Evolutionary conservation across 176 grass and related monocot genomes (phyloP).

Genomic region (Zizania latifolia): DNA sequence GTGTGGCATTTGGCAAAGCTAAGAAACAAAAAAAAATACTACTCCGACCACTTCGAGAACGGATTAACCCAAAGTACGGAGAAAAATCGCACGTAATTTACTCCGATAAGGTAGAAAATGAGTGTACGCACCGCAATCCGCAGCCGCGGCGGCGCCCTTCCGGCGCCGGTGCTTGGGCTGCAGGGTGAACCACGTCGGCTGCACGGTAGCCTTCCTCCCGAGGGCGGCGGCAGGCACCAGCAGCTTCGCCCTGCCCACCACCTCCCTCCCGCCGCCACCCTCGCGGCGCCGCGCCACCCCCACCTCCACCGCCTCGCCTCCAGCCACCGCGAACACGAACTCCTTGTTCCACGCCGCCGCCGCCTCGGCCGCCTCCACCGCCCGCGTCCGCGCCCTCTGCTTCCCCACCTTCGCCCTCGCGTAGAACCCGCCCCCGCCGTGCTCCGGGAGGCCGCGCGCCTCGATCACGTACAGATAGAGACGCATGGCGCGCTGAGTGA

Average conservation of each 20-base stretch:
- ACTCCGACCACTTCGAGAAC: conserved; percentile 12
- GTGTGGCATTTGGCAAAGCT: conserved; percentile 24
- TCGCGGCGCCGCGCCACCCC: conserved; percentile 39
- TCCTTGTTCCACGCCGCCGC: conserved; percentile 69
- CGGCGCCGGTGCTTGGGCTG: conserved; percentile 33
- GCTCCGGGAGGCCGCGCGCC: conserved; percentile 39
- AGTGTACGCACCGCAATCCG: conserved; percentile 53
- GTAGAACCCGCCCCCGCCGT: conserved; percentile 25
- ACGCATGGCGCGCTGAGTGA: conserved; percentile 32
- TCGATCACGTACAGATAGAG: conserved; percentile 62
- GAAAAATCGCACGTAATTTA: not conserved
- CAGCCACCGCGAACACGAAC: conserved; percentile 48
- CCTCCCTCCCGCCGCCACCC: conserved; percentile 28
- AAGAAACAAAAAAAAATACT: not conserved
- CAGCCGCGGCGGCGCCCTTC: not conserved
- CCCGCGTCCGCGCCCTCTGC: conserved; percentile 47
- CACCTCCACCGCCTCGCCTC: conserved; percentile 29
- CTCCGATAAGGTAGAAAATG: not conserved
- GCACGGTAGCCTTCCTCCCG: conserved; percentile 33
- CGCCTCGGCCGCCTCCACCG: conserved; percentile 23
- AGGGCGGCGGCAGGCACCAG: conserved; percentile 17
- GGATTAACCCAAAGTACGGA: not conserved
- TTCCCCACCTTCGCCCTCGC: conserved; percentile 60
- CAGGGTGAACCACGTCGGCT: conserved; percentile 71
- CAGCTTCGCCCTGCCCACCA: conserved; percentile 50